These are phyloP conservation scores for Pythium insidiosum DNA, from an alignment of 352 stramenopile genomes.

Conservation along the genomic window DNA sequence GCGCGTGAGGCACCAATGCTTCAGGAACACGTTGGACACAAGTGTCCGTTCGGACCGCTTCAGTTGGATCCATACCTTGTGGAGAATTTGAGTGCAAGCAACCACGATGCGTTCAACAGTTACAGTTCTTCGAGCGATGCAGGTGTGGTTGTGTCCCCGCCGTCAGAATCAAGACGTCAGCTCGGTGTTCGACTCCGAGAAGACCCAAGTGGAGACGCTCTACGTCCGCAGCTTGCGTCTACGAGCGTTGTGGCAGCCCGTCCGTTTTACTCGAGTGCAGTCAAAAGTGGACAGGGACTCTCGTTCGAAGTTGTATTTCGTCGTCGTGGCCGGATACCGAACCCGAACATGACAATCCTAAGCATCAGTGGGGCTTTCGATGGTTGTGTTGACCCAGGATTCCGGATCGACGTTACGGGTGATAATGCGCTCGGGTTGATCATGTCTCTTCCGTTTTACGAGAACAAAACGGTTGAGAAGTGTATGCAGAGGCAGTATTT, in stretches of 20 bases:
- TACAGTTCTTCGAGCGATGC: no score
- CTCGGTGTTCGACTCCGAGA: constrained; percentile 32
- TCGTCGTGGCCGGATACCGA: constrained; percentile 16
- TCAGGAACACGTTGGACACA: constrained; percentile 11
- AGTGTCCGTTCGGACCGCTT: constrained; percentile 60
- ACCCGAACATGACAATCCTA: constrained; percentile 63
- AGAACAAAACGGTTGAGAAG: constrained; percentile 14
- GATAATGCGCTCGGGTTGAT: constrained; percentile 50
- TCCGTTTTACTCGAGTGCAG: constrained; percentile 37
- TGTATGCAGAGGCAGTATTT: constrained; percentile 53
- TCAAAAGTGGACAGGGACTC: constrained; percentile 13
- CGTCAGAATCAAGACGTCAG: no score
- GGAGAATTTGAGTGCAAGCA: constrained; percentile 21
- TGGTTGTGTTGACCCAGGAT: constrained; percentile 51
- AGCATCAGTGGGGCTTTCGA: constrained; percentile 56
- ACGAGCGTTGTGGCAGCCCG: constrained; percentile 31
- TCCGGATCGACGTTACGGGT: constrained; percentile 54
- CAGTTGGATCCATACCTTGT: constrained; percentile 41
- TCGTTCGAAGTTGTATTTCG: constrained; percentile 69
- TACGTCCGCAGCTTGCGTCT: constrained; percentile 42
- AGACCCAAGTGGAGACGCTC: constrained; percentile 19
- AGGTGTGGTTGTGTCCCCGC: no score
- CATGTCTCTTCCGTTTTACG: constrained; percentile 47
- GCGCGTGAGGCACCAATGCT: no score
- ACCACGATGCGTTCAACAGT: no score